phyloP scores from a whole-genome alignment of 805 yeast genomes.

The Saccharomyces paradoxus region DNA sequence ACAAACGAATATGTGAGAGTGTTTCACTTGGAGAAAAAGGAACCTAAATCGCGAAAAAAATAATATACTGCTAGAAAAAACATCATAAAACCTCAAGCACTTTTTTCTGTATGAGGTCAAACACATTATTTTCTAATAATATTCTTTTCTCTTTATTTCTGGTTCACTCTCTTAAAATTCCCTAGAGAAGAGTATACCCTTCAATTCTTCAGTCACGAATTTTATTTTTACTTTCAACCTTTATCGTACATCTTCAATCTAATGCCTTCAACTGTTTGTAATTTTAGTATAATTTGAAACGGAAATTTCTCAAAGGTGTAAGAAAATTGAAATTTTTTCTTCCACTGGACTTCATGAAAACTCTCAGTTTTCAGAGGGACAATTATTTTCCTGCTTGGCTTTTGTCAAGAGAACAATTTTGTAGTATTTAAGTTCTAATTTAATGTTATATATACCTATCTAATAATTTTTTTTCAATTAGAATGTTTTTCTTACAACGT shows the following conservation, averaged over 20 bases:
- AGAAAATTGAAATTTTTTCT: background rate
- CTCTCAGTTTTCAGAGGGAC: background rate
- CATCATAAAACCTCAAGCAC: background rate
- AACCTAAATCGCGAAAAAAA: background rate
- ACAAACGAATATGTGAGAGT: constrained; percentile 26
- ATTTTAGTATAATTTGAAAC: background rate
- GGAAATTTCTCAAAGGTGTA: background rate
- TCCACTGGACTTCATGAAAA: background rate
- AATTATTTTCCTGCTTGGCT: background rate
- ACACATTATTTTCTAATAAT: background rate
- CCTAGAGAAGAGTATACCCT: background rate
- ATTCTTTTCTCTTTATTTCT: background rate
- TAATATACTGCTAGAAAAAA: background rate
- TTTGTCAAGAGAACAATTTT: background rate
- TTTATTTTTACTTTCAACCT: background rate
- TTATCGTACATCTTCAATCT: background rate
- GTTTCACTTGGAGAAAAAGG: constrained; percentile 19
- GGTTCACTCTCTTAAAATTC: background rate
- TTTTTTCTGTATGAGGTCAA: background rate
- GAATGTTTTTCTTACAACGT: background rate
- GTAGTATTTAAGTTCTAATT: background rate
- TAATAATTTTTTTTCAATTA: background rate
- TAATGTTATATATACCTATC: background rate
- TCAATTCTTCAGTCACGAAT: background rate
- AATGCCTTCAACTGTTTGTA: background rate